Evolutionary conservation across 2,329 filamentous ascomycete species (phyloP), one percentile per base, ranked within the genome.

Genomic region (Exophiala phaeomuriformis): DNA sequence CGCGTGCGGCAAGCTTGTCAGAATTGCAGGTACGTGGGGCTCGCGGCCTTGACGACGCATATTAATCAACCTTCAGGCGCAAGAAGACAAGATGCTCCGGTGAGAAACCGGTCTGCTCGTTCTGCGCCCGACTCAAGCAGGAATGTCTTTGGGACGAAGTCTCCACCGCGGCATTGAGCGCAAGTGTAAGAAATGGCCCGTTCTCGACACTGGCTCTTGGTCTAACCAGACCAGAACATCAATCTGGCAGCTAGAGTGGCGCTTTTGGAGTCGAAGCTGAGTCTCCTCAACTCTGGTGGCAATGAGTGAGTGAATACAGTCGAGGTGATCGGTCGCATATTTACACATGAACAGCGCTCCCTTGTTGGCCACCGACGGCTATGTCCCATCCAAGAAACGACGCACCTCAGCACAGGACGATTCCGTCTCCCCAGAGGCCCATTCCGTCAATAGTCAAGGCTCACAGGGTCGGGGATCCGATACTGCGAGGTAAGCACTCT

Each of bases 81-180:
- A 98, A 97, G 75, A 98, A 98, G 75, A 96, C 97, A 59, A 84
- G 91, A 49, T 98, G 93, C 68, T 97, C 91, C 0, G 93, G 93
- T 53, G 93, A 97, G 74, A 96, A 96, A 70, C 93, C 93, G 2
- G 88, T 90, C 0, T 98, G 93, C 76, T 63, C 56, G 5, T 64
- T 63, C 35, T 67, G 64, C 42, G 62, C 63, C 5, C 61, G 64
- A 9, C 63, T 59, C 52, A 58, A 57, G 4, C 52, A 62, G 3
- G 47, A 57, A 6, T 66, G 65, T 33, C 51, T 61, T 10, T 67
- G 64, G 8, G 64, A 66, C 8, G 41, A 56, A 9, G 30, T 35
- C 27, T 43, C 52, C 4, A 29, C 37, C n/a, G 47, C 47, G 44
- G 28, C 44, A 48, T 53, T 45, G 48, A 36, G 10, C 42, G 5